Conservation (phyloP, 1,284 basidiomycete genomes). For the Trametes sp. region DNA sequence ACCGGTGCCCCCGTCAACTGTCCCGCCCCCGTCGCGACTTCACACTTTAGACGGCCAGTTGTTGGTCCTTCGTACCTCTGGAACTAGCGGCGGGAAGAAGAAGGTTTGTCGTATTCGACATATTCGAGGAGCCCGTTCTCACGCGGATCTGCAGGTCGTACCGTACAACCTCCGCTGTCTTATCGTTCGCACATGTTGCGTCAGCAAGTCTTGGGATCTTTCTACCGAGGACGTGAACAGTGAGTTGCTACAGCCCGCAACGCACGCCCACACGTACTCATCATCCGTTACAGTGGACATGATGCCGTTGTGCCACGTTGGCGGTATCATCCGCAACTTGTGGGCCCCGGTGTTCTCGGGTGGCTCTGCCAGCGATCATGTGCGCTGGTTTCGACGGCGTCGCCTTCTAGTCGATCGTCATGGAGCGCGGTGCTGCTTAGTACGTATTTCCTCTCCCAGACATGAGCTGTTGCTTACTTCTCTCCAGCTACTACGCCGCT, state of each 20-base stretch:
- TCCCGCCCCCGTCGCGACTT: constrained; percentile 36
- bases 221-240: constrained; percentile 50
- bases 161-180: constrained; percentile 66
- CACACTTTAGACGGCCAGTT: constrained; percentile 56
- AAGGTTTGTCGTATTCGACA: constrained; percentile 43
- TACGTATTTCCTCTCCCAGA: constrained; percentile 37
- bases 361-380: constrained; percentile 64
- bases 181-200: constrained; percentile 63
- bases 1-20: constrained; percentile 53
- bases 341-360: constrained; percentile 64
- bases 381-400: constrained; percentile 63
- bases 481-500: constrained; percentile 52
- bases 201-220: constrained; percentile 63
- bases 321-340: constrained; percentile 68
- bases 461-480: neutral
- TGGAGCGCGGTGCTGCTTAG: constrained; percentile 55
- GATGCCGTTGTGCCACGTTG: constrained; percentile 76
- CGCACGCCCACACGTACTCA: neutral
- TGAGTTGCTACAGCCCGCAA: constrained; percentile 35
- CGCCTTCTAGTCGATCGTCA: constrained; percentile 64
- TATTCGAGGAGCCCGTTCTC: neutral
- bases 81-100: constrained; percentile 67
- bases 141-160: constrained; percentile 40
- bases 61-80: constrained; percentile 65
- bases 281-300: constrained; percentile 51